Evolutionary conservation across 2,329 filamentous ascomycete species (phyloP).

Genomic region (Ceratocystis papillata): DNA sequence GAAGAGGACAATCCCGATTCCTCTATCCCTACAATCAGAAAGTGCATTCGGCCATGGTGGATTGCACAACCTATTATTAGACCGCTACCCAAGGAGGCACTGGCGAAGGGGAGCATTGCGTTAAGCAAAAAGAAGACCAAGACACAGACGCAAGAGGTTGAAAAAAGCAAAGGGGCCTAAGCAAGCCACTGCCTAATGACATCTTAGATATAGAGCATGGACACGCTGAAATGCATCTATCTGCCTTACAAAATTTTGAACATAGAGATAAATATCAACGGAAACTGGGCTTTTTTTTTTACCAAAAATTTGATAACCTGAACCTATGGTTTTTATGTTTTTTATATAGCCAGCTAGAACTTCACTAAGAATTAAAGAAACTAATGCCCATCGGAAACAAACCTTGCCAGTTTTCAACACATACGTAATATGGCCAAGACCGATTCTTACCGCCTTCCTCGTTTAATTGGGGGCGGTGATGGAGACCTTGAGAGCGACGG

Average conservation of each 20-base stretch:
- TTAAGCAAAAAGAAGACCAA: conserved; percentile 59
- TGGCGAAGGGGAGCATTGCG: conserved; percentile 67
- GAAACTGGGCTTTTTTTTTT: not conserved
- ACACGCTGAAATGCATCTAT: not conserved
- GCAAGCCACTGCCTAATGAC: not conserved
- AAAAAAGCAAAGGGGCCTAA: not conserved
- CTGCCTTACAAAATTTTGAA: not conserved
- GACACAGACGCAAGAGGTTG: conserved; percentile 31
- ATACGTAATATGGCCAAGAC: too few relatives aligned
- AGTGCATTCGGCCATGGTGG: conserved; percentile 79
- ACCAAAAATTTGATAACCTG: not conserved
- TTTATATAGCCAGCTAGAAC: not conserved
- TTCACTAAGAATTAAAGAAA: too few relatives aligned
- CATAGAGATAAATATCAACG: conserved; percentile 5
- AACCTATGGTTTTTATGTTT: not conserved
- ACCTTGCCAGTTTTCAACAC: too few relatives aligned
- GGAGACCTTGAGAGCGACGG: conserved; percentile 24
- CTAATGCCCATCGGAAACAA: too few relatives aligned
- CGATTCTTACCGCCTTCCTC: conserved; percentile 22
- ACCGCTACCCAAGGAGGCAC: conserved; percentile 75
- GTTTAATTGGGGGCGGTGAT: conserved; percentile 24
- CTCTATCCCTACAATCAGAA: conserved; percentile 44
- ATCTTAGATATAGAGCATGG: not conserved
- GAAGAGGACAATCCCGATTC: conserved; percentile 48
- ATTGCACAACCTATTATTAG: conserved; percentile 78